phyloP scores from a whole-genome alignment of 1,284 basidiomycete species.

The Prillingera fragicola region DNA sequence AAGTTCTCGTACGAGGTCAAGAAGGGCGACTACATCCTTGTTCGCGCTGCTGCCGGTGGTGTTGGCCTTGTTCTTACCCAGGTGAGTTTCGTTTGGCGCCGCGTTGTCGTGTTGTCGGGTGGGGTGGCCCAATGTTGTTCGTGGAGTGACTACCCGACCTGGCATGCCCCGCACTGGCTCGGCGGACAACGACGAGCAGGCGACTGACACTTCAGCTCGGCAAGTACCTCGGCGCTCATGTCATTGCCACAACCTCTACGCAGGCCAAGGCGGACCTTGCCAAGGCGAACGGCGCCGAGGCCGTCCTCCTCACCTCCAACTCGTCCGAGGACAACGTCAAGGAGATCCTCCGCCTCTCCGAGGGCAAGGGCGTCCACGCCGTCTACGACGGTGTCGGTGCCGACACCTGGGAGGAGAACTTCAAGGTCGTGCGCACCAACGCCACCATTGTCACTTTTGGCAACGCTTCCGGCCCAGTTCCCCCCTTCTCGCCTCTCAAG shows the following conservation, averaged over 20 bases:
- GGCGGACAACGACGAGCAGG: not conserved
- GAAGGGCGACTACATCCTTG: conserved; percentile 51
- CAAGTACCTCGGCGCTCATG: conserved; percentile 63
- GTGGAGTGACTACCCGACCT: too few relatives aligned
- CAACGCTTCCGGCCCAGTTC: conserved; percentile 62
- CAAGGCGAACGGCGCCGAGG: conserved; percentile 70
- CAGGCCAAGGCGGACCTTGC: conserved; percentile 79
- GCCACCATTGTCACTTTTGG: conserved; percentile 76
- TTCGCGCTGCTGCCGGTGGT: conserved; percentile 85
- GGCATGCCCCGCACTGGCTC: conserved; percentile 54
- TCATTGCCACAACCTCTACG: conserved; percentile 92
- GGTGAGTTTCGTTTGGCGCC: conserved; percentile 46
- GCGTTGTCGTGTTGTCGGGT: too few relatives aligned
- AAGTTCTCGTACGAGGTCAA: conserved; percentile 79
- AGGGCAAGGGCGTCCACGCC: conserved; percentile 73
- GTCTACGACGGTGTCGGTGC: conserved; percentile 92
- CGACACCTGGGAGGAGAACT: conserved; percentile 82
- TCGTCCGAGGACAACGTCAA: conserved; percentile 52
- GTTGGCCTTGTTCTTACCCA: conserved; percentile 54
- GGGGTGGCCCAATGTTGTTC: too few relatives aligned
- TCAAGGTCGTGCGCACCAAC: conserved; percentile 71
- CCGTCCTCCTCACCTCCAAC: conserved; percentile 73
- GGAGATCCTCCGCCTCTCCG: conserved; percentile 67
- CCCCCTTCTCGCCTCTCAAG: conserved; percentile 64
- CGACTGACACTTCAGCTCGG: conserved; percentile 42